Evolutionary conservation across 768 basidiomycete species (phyloP), one percentile per base, ranked within the genome.

Genomic region (Xerocomus brunneocitrinus): DNA sequence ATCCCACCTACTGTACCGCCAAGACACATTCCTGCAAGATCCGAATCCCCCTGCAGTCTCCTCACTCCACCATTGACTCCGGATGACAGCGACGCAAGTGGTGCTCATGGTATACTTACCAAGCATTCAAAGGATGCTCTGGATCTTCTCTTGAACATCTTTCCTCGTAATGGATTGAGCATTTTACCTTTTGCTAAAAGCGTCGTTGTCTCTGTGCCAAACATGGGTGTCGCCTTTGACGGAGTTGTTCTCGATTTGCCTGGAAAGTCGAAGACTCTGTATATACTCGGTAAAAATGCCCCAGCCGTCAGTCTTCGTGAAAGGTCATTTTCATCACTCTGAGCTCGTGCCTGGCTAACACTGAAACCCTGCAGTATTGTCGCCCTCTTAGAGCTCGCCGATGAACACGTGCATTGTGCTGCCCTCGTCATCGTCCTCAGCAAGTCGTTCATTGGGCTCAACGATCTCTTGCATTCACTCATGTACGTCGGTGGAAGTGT

Each of bases 401-500:
- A 91, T 69, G 92, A 94, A 70, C 83, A 79, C 52, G 76, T 95
- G 40, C 78, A 78, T 61, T 92, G 91, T 69, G 79, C 80, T 39
- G 83, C 86, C 16, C 78, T 95, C 40, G 79, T 93, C 55, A 91
- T 95, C 58, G 86, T 79, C 35, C 74, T 95, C 51, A 88, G 91
- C 68, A 81, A 86, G 60, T 77, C 83, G 0, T 87, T 84, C 39
- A 79, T 82, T 16, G 80, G 79, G 50, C 77, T 94, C 50, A 80
- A 85, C 60, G 81, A 83, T 62, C 74, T 93, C 52, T 75, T 95
- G 35, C 93, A 95, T 65, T 87, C 92, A 47, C 78, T 95, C 57
- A 90, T 95, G 89, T 95, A 95, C 71, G 89, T 94, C 49, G 91
- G 91, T 57, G 92, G 89, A 51, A 81, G 79, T 47, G 86, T 95